Evolutionary conservation across 148 eudicot genomes (phyloP), one percentile per base, ranked within the genome.

Genomic region (Rhododendron ferrugineum): DNA sequence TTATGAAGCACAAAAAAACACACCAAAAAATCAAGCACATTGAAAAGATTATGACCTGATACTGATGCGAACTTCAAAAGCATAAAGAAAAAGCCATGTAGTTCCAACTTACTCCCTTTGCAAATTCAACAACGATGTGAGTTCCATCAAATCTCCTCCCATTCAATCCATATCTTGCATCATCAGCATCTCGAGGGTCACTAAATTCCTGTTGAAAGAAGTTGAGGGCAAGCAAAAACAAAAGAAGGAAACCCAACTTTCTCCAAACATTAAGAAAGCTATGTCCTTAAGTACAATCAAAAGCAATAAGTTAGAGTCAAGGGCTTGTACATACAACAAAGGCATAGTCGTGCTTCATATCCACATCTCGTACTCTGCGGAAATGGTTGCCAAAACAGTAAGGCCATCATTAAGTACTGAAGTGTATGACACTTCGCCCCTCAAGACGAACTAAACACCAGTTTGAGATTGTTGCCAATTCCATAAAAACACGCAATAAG

Each of bases 311-410:
- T 8, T 10, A 83, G 32, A 37, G 49, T 78, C 83, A 82, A 77
- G 89, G 84, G 60, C 88, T 81, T 84, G 81, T 89, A 93, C 99
- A 77, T 95, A 96, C 99, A 87, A 96, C 98, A 81, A 96, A 96
- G 81, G 99, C 99, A 88, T 88, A 96, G 91, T 96, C 98, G 82
- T 92, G 93, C 98, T 96, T 96, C 99, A 96, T 95, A 91, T 95
- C 99, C 95, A 96, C 99, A 91, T 95, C 96, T 54, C 97, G 99
- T 93, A 96, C 96, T 96, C 99, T 96, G 99, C 97, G 98, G 84
- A 96, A 95, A 96, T 82, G 95, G 99, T 90, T 92, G 90, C 94
- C 97, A 96, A 94, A 96, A 96, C 94, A 94, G 93, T 94, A 95
- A 94, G 46, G 97, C 99, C 99, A 96, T 93, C 98, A 93, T 88